These are phyloP conservation scores for Cordyceps cicadae DNA, from an alignment of 2,329 filamentous ascomycete species.

Conservation along the genomic window DNA sequence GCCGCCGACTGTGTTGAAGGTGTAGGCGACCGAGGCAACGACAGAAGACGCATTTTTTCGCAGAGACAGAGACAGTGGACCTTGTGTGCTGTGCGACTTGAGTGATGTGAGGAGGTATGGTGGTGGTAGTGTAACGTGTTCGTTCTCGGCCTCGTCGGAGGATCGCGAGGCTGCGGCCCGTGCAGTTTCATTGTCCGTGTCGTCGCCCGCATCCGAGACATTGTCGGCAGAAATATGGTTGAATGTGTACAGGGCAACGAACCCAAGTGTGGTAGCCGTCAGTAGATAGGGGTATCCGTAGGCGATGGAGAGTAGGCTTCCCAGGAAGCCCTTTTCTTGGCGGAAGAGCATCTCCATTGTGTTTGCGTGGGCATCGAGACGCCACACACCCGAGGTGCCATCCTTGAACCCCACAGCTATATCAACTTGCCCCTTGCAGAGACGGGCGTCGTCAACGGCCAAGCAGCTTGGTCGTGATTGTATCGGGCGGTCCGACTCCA, in stretches of 20 bases:
- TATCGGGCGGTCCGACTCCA: constrained; percentile 23
- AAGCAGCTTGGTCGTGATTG: constrained; percentile 49
- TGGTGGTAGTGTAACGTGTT: constrained; percentile 13
- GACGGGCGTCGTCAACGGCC: constrained; percentile 50
- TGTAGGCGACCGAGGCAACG: constrained; percentile 81
- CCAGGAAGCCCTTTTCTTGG: constrained; percentile 54
- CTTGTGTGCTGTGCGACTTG: constrained; percentile 68
- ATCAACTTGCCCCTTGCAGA: constrained; percentile 40
- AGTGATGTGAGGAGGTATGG: constrained; percentile 62
- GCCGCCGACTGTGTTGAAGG: constrained; percentile 66
- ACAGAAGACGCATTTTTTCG: constrained; percentile 56
- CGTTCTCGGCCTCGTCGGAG: background rate
- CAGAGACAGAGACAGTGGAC: constrained; percentile 75
- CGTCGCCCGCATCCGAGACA: background rate
- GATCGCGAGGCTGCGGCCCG: background rate
- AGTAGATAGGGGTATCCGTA: constrained; percentile 68
- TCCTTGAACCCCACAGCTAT: constrained; percentile 63
- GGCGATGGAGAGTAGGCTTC: constrained; percentile 61
- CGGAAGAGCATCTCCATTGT: constrained; percentile 44
- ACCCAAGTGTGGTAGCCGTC: constrained; percentile 65
- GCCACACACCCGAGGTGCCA: constrained; percentile 65
- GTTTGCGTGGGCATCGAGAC: constrained; percentile 38
- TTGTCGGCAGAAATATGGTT: constrained; percentile 19
- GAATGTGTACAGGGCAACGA: constrained; percentile 70
- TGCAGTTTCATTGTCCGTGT: constrained; percentile 5